A percentile compares a stretch with the other conserved stretches of the same genome.
phyloP scores from a whole-genome alignment of 371 early-diverging fungal species.

The Rhizopus stolonifer region DNA sequence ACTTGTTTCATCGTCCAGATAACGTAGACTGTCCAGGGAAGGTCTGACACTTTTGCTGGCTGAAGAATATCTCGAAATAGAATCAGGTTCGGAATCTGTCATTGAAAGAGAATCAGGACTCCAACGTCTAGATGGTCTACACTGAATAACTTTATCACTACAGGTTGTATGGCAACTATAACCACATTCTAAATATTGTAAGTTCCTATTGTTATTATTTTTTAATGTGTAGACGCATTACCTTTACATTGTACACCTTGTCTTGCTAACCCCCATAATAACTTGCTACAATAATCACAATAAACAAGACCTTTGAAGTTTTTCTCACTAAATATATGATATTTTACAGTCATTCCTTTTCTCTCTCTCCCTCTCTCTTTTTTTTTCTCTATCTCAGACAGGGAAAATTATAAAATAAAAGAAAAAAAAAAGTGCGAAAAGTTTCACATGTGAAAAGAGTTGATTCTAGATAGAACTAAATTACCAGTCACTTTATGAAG shows the following conservation, averaged over 20 bases:
- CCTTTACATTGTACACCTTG: slow-evolving; percentile 59
- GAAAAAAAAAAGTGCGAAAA: slow-evolving; percentile 1
- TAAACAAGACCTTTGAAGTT: slow-evolving; percentile 57
- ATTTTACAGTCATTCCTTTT: slow-evolving; percentile 14
- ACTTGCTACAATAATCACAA: slow-evolving; percentile 58
- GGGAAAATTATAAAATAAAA: slow-evolving; percentile 7
- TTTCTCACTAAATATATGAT: slow-evolving; percentile 47
- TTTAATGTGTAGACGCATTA: slow-evolving; percentile 20
- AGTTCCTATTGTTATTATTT: not conserved
- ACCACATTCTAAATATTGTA: slow-evolving; percentile 31
- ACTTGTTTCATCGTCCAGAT: slow-evolving; percentile 6
- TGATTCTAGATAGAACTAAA: no score
- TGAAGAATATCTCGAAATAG: slow-evolving; percentile 35
- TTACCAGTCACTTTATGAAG: not conserved
- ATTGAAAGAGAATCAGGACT: slow-evolving; percentile 43
- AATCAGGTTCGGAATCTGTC: slow-evolving; percentile 49
- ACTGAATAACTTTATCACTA: slow-evolving; percentile 41
- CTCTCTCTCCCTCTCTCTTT: no score
- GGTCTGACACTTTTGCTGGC: not conserved
- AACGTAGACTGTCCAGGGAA: slow-evolving; percentile 3
- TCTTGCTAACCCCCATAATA: slow-evolving; percentile 59
- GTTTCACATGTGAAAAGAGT: not conserved
- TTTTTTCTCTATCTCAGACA: not conserved
- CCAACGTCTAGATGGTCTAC: slow-evolving; percentile 29
- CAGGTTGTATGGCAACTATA: slow-evolving; percentile 41